Evolutionary conservation across 1,139 yeast species (phyloP).

Genomic region (Blastobotrys illinoisensis): DNA sequence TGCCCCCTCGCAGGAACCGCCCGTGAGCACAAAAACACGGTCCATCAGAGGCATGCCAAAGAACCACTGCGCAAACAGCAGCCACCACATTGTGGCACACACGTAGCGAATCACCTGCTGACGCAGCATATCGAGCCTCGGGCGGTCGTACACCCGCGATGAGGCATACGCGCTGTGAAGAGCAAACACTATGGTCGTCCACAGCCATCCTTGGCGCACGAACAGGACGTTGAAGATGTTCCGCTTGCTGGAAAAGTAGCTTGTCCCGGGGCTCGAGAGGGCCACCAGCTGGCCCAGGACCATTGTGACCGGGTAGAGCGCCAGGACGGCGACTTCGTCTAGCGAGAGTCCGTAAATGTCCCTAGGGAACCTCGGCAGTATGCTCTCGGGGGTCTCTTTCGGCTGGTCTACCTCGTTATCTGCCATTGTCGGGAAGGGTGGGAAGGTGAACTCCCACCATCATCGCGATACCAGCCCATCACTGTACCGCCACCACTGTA

Average conservation of each 20-base stretch:
- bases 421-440: neutral
- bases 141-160: neutral
- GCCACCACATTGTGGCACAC: conserved; percentile 71
- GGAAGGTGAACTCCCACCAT: neutral
- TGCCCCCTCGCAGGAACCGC: conserved; percentile 60
- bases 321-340: conserved; percentile 21
- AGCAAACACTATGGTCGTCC: conserved; percentile 59
- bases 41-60: conserved; percentile 91
- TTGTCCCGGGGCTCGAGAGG: conserved; percentile 17
- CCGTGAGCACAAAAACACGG: conserved; percentile 67
- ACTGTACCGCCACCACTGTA: too few species aligned
- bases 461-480: neutral
- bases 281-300: conserved; percentile 29
- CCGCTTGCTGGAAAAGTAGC: conserved; percentile 51
- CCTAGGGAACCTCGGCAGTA: conserved; percentile 5
- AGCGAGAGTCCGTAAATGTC: conserved; percentile 8
- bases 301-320: conserved; percentile 28
- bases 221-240: conserved; percentile 66
- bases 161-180: conserved; percentile 11
- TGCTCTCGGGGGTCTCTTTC: neutral
- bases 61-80: conserved; percentile 81
- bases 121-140: neutral
- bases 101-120: conserved; percentile 34
- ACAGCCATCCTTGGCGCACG: conserved; percentile 89
- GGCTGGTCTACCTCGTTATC: neutral